phyloP scores from a whole-genome alignment of 2,329 filamentous ascomycete genomes.

The Ceratocystis papillata region DNA sequence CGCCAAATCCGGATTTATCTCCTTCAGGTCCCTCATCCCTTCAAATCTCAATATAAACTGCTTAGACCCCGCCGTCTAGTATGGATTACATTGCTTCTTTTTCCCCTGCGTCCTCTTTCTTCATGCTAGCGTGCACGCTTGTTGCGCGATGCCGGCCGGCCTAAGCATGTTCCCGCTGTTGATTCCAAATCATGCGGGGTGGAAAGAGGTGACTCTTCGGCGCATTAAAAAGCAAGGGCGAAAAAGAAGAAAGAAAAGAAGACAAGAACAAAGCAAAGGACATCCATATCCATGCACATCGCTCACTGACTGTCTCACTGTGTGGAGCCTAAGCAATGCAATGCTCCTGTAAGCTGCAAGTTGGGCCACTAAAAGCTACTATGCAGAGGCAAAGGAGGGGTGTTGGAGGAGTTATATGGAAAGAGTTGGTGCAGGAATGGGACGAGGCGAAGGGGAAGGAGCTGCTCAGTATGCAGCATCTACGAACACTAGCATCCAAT shows the following conservation, averaged over 20 bases:
- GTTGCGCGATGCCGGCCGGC: not conserved
- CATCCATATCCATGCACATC: not conserved
- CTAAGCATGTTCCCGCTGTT: not conserved
- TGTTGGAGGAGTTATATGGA: not conserved
- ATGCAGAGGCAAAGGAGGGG: not conserved
- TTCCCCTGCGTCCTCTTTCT: not conserved
- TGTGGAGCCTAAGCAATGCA: not conserved
- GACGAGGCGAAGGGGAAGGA: not conserved
- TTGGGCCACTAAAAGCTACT: not conserved
- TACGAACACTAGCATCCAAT: not conserved
- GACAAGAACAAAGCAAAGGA: not conserved
- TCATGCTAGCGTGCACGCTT: not conserved
- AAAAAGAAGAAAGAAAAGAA: not conserved
- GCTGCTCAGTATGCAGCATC: not conserved
- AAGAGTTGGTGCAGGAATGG: not conserved
- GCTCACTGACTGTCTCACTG: not conserved
- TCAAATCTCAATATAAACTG: not conserved
- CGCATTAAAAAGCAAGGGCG: no score
- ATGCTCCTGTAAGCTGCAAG: conserved; percentile 5
- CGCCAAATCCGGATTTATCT: no score
- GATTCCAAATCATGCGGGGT: conserved; percentile 2
- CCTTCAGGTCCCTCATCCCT: not conserved
- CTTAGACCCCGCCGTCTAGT: not conserved
- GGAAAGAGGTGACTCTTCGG: no score
- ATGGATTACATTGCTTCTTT: not conserved